Base-by-base conservation (phyloP, 2,329 filamentous ascomycete species). In the Pseudogymnoascus sp. region DNA sequence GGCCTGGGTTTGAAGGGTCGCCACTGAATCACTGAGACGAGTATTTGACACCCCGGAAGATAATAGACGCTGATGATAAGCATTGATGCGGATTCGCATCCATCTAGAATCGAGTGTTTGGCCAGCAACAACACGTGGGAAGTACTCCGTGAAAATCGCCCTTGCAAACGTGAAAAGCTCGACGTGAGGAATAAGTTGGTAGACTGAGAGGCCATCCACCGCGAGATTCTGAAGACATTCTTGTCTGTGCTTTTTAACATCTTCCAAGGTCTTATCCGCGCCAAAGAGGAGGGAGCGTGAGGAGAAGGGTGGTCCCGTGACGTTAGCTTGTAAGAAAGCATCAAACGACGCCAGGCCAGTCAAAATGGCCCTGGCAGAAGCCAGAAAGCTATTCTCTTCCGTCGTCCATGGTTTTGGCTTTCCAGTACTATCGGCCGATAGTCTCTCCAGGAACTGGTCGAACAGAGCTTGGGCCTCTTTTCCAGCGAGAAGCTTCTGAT, bases 151-250 rank as follows among this genome's bases (percentile, higher is more conserved):
- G 62, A 85, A 77, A 29, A 83, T 73, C 66, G 78, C 78, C 26
- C 78, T 76, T 2, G 93, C 90, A 6, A 97, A 78, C 67, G 86
- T 88, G 66, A 97, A 89, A 0, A 97, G 81, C 72, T 97, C 91
- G 13, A 96, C 81, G 67, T 89, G 83, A 0, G 93, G 91, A 19
- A 92, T 92, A 64, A 96, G 82, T 59, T 88, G 85, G 75, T 97
- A 99, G 0, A 90, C 88, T 0, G 90, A 88, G 53, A 96, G 88
- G 10, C 95, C 95, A 73, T 99, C 95, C 0, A 91, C 81, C 23
- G 88, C 85, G 7, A 97, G 80, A 15, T 83, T 84, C 2, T 77
- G 76, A n/a, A 96, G 78, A 61, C 92, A 85, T n/a, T 80, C 75
- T 66, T 80, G 80, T 62, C 83, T 79, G 31, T 71, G 62, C 23